Evolutionary conservation across 495 filamentous ascomycete genomes (phyloP).

Genomic region (Xylaria bambusicola): DNA sequence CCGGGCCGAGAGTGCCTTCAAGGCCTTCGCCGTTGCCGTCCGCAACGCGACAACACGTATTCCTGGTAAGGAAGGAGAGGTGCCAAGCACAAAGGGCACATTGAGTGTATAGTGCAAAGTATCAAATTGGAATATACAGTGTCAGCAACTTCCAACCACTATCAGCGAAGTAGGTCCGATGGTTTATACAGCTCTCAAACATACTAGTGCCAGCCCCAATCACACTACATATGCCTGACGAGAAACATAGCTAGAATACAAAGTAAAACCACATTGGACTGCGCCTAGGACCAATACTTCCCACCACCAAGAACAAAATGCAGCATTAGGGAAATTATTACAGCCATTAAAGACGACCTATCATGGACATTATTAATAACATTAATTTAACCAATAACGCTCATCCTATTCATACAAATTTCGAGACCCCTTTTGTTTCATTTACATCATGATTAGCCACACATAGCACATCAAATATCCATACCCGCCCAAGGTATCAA

Average conservation of each 20-base stretch:
- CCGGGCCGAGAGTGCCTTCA: conserved; percentile 94
- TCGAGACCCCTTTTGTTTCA: conserved; percentile 2
- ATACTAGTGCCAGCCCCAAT: no score
- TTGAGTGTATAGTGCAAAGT: conserved; percentile 45
- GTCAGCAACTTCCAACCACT: no score
- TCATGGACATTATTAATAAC: background rate
- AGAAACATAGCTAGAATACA: no score
- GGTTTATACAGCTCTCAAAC: no score
- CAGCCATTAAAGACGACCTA: background rate
- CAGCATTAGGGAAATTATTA: no score
- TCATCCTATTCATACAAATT: conserved; percentile 9
- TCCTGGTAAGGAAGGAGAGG: conserved; percentile 80
- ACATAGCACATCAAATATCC: background rate
- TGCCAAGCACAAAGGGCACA: conserved; percentile 93
- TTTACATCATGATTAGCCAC: conserved; percentile 13
- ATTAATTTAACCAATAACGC: background rate
- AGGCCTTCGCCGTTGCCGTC: conserved; percentile 87
- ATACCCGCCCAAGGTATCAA: background rate
- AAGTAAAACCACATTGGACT: no score
- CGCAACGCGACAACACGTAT: conserved; percentile 72
- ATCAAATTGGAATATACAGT: background rate
- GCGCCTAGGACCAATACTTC: no score
- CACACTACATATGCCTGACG: no score
- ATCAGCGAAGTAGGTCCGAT: no score
- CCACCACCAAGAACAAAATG: no score